Base-by-base conservation (phyloP, 2,329 filamentous ascomycete species). In the Fusarium scirpi region DNA sequence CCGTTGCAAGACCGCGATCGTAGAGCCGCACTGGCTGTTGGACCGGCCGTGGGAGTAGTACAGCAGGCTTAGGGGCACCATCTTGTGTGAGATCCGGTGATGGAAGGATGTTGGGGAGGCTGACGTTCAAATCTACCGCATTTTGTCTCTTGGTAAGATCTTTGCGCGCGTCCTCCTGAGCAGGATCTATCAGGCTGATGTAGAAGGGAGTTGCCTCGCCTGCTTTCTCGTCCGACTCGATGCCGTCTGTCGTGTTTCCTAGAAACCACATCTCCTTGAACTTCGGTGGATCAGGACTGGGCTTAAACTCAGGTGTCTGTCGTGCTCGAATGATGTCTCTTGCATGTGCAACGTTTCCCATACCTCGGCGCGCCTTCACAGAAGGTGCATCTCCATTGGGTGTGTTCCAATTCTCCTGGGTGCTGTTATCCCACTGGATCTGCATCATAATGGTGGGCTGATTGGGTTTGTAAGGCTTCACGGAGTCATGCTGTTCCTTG, bases 191-290 rank as follows among this genome's bases (percentile, higher is more conserved):
- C 58, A 97, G 85, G 29, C 90, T 93, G 71, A 97, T 92, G 78
- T 91, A 97, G 80, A 98, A 97, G 0, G 95, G 94, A 0, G 95
- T 97, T 11, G 90, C 87, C 80, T 97, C 94, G 69, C 94, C 94
- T 2, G 90, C 90, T 78, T 95, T 97, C 6, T 90, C 81, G 44
- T 86, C 75, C 0, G 86, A 85, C 15, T 86, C 83, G 66, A 93
- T 89, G 0, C 87, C 86, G 75, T 98, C 95, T 0, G 94, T 97
- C 0, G 93, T 94, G 76, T 94, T 92, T 7, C 94, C 94, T 10
- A 98, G 80, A 75, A 98, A 97, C 67, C 83, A 86, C 80, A 93
- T 91, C 64, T 98, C 94, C 41, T 88, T 82, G 27, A 88, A 83
- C n/a, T 80, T 82, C 0, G 91, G 90, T 6, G 90, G 84, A 2